These are phyloP conservation scores for Sisymbrium irio DNA, from an alignment of 345 rosid species.

Conservation along the genomic window DNA sequence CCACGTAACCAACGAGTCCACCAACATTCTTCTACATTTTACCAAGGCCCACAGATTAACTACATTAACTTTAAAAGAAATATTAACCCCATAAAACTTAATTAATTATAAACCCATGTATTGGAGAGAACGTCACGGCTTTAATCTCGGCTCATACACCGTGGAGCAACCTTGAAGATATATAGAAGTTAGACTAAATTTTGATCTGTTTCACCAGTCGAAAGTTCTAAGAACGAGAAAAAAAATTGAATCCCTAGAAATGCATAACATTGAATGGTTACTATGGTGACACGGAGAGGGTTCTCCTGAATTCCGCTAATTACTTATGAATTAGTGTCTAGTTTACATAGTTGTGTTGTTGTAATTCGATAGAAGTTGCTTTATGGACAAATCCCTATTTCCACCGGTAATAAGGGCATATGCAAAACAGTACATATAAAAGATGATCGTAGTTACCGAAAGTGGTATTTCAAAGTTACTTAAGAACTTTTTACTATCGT, in stretches of 20 bases:
- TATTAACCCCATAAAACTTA: not conserved
- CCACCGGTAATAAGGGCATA: slow-evolving; percentile 1
- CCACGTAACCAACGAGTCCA: slow-evolving; percentile 33
- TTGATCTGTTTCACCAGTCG: slow-evolving; percentile 12
- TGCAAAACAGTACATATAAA: not conserved
- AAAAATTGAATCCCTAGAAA: slow-evolving; percentile 26
- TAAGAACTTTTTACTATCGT: not conserved
- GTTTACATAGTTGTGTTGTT: not conserved
- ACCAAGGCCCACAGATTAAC: slow-evolving; percentile 9
- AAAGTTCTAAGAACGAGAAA: slow-evolving; percentile 24
- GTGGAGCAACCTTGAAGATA: slow-evolving; percentile 22
- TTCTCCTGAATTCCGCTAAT: not conserved
- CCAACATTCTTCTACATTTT: slow-evolving; percentile 35
- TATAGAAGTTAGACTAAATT: not conserved
- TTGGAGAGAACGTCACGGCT: slow-evolving; percentile 44
- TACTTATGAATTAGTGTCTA: not conserved
- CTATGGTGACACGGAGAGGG: slow-evolving; percentile 16
- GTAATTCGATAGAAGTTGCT: not conserved
- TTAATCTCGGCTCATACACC: slow-evolving; percentile 40
- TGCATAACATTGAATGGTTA: slow-evolving; percentile 24
- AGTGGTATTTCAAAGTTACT: not conserved
- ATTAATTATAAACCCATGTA: slow-evolving; percentile 18
- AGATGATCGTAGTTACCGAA: not conserved
- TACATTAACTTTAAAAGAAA: not conserved
- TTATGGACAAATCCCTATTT: not conserved